Base-by-base conservation (phyloP, 2,329 filamentous ascomycete species). In the Macrophomina pseudophaseolina region DNA sequence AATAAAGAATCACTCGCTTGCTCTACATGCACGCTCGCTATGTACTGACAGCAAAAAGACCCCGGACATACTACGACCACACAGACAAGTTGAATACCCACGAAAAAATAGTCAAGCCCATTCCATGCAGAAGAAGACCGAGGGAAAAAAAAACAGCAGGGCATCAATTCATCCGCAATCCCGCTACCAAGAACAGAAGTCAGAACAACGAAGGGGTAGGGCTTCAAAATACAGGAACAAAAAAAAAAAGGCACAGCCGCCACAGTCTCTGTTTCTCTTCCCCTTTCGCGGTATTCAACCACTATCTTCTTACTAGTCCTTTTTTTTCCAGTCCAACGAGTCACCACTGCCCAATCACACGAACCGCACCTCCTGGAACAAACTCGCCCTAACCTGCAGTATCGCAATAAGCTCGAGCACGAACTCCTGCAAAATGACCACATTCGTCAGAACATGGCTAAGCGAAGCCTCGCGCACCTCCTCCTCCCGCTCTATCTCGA, bases 351-450 rank as follows among this genome's bases (percentile, higher is more conserved):
- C 3, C 23, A 23, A 23, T 44, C 42, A 69, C 42, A 51, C 74
- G 74, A 80, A 80, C 67, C 70, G 75, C 56, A 84, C 78, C 69
- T 85, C 83, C 51, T 78, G 77, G 53, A 84, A 80, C 51, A 85
- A 74, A 63, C 80, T 81, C 5, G 82, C 82, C 40, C 83, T 73
- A 1, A 83, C 77, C 69, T 84, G 82, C 72, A 84, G 70, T 64
- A 84, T 73, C 5, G 82, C 82, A 11, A 81, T 78, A 12, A 85
- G 67, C 72, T 85, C 83, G 58, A 84, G 71, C 23, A 83, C 76
- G 69, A 85, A 85, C 68, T 84, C 80, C 70, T 84, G 83, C 69
- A 85, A 68, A 9, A 85, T 76, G 5, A 84, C 80, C 48, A 82
- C 79, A 68, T 85, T 85, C 9, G 82, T 84, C 40, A 84, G 74